Evolutionary conservation across 2,329 filamentous ascomycete species (phyloP).

Genomic region (Hypoxylon sp.): DNA sequence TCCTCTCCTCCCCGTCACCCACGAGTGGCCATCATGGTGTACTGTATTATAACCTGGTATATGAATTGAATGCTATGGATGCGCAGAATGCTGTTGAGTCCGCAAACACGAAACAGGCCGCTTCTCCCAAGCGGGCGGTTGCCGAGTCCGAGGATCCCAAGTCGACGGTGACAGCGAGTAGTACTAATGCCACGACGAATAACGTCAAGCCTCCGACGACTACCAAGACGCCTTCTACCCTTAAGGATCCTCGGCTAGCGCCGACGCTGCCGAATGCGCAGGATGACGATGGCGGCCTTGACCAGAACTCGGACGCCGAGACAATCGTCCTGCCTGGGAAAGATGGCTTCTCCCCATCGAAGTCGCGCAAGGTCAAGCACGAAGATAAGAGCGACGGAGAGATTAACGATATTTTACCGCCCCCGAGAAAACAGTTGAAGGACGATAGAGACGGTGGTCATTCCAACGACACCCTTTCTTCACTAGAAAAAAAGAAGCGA

Average conservation of each 20-base stretch:
- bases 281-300: constrained; percentile 56
- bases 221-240: constrained; percentile 38
- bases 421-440: constrained; percentile 48
- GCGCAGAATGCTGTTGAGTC: constrained; percentile 72
- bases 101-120: constrained; percentile 66
- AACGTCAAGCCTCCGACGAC: constrained; percentile 32
- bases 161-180: constrained; percentile 41
- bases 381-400: constrained; percentile 69
- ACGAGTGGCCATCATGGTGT: constrained; percentile 65
- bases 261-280: constrained; percentile 46
- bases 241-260: constrained; percentile 44
- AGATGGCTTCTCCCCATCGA: constrained; percentile 69
- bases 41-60: constrained; percentile 56
- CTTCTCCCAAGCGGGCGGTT: constrained; percentile 58
- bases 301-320: constrained; percentile 75
- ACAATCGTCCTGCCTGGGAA: constrained; percentile 74
- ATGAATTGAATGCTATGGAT: constrained; percentile 72
- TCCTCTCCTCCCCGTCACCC: constrained; percentile 44
- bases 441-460: constrained; percentile 45
- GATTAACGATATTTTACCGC: constrained; percentile 48
- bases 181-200: constrained; percentile 32
- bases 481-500: constrained; percentile 61
- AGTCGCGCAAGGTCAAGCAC: constrained; percentile 69
- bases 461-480: constrained; percentile 48
- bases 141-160: constrained; percentile 48